Conservation (phyloP, 345 rosid species). For the Brassica napus region DNA sequence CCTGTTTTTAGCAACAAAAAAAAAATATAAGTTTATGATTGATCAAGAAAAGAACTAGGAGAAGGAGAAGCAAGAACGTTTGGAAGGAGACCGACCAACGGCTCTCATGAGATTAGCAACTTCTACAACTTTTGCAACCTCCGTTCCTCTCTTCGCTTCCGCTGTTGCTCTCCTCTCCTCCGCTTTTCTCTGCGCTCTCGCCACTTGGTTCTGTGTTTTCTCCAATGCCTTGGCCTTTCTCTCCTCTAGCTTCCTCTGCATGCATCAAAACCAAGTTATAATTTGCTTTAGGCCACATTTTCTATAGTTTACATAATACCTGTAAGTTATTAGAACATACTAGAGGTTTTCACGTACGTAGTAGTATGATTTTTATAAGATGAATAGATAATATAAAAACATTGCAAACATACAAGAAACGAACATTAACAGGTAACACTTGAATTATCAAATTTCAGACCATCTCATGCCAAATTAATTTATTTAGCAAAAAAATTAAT, state of each 20-base stretch:
- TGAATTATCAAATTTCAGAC: neutral
- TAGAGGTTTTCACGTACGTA: neutral
- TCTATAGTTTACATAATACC: neutral
- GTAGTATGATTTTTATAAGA: neutral
- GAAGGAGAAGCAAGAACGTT: slow-evolving; percentile 69
- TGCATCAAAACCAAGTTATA: neutral
- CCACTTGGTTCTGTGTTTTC: slow-evolving; percentile 83
- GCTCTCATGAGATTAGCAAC: slow-evolving; percentile 87
- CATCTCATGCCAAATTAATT: neutral
- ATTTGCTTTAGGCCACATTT: neutral
- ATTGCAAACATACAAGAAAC: neutral
- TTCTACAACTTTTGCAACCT: slow-evolving; percentile 69
- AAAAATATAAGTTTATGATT: neutral
- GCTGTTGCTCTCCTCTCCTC: slow-evolving; percentile 92
- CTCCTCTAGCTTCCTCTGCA: slow-evolving; percentile 85
- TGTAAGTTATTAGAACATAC: neutral
- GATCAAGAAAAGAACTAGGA: slow-evolving; percentile 9
- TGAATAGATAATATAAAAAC: neutral
- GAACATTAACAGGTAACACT: neutral
- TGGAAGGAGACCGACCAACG: slow-evolving; percentile 77
- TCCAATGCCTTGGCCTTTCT: slow-evolving; percentile 75
- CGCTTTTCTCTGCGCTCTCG: slow-evolving; percentile 75
- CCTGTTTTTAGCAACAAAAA: neutral
- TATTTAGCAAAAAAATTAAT: too few species aligned
- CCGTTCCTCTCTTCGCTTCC: slow-evolving; percentile 82